Conservation (phyloP, 2,329 filamentous ascomycete species). For the Nemania bipapillata region DNA sequence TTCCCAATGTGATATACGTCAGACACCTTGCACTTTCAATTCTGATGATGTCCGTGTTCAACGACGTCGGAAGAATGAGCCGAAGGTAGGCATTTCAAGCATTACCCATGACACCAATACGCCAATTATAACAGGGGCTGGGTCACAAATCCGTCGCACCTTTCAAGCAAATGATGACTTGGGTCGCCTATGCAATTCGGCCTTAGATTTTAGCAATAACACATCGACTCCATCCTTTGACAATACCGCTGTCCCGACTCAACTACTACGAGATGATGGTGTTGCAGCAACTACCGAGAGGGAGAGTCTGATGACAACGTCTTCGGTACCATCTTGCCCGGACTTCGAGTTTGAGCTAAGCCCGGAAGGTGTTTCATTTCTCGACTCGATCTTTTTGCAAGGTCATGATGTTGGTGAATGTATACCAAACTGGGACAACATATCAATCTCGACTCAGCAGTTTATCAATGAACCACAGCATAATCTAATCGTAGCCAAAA, state of each 20-base stretch:
- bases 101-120: background rate
- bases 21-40: constrained; percentile 32
- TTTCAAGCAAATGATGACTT: background rate
- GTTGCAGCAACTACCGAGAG: background rate
- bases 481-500: background rate
- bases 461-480: background rate
- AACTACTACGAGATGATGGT: background rate
- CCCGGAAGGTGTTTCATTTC: constrained; percentile 11
- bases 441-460: background rate
- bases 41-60: constrained; percentile 29
- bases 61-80: constrained; percentile 15
- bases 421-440: background rate
- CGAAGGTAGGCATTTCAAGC: background rate
- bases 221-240: background rate
- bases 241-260: background rate
- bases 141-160: background rate
- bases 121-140: background rate
- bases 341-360: constrained; percentile 29
- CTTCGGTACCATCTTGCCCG: background rate
- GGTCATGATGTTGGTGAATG: constrained; percentile 13
- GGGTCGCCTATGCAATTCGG: background rate
- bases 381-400: constrained; percentile 32
- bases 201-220: constrained; percentile 4
- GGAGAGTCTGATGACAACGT: background rate
- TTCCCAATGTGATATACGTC: constrained; percentile 33